These are phyloP conservation scores for Gynostemma pentaphyllum DNA, from an alignment of 306 rosid species.

Conservation along the genomic window DNA sequence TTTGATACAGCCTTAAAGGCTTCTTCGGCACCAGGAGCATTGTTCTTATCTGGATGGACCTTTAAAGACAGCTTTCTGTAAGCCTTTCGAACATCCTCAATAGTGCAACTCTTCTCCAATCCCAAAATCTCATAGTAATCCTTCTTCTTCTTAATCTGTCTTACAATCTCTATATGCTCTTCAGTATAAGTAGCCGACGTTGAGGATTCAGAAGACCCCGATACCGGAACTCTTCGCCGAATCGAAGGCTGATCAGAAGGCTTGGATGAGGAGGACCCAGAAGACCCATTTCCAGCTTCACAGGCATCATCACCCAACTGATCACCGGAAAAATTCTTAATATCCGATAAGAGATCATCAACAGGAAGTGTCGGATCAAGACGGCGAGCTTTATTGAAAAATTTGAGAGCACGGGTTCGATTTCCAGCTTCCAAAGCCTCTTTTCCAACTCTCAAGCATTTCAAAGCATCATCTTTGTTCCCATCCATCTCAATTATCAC, in stretches of 20 bases:
- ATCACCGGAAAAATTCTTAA: conserved; percentile 24
- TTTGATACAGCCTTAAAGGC: conserved; percentile 82
- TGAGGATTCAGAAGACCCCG: conserved; percentile 29
- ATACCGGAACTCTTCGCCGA: conserved; percentile 38
- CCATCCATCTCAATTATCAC: conserved; percentile 50
- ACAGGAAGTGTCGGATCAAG: conserved; percentile 62
- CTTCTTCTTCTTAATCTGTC: conserved; percentile 71
- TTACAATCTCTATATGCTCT: conserved; percentile 59
- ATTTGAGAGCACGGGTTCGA: conserved; percentile 61
- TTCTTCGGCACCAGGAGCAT: conserved; percentile 84
- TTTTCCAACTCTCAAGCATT: conserved; percentile 63
- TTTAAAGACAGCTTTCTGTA: conserved; percentile 76
- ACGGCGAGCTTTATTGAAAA: conserved; percentile 68
- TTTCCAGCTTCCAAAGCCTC: conserved; percentile 61
- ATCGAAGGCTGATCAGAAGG: conserved; percentile 41
- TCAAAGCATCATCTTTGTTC: conserved; percentile 85
- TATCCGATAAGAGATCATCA: conserved; percentile 45
- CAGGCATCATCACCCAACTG: conserved; percentile 14
- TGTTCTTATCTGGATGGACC: conserved; percentile 96
- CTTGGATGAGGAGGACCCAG: conserved; percentile 19
- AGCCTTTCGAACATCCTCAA: conserved; percentile 74
- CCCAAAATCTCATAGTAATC: conserved; percentile 80
- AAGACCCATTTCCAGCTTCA: conserved; percentile 19
- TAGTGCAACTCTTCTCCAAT: conserved; percentile 62
- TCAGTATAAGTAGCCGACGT: conserved; percentile 27